Conservation (phyloP, 805 yeast species). For the Suhomyces kilbournensis region DNA sequence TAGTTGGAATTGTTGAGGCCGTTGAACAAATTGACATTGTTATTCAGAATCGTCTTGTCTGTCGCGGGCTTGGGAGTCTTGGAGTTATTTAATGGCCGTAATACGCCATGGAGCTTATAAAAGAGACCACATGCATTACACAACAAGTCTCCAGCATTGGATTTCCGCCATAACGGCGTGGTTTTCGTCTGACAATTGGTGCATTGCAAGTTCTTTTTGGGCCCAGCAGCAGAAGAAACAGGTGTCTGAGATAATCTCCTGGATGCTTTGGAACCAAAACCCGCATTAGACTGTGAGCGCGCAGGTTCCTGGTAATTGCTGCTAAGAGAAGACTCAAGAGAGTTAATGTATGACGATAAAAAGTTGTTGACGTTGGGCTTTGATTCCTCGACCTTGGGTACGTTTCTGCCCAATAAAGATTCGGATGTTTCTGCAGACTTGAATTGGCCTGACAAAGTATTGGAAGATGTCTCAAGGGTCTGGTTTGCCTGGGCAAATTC, state of each 20-base stretch:
- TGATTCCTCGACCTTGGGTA: constrained; percentile 4
- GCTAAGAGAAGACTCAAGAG: constrained; percentile 36
- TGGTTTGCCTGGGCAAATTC: constrained; percentile 20
- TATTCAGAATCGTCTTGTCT: constrained; percentile 22
- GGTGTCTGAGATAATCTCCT: constrained; percentile 5
- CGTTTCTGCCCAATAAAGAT: neutral
- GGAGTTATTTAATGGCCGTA: constrained; percentile 35
- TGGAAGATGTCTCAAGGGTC: neutral
- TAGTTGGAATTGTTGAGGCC: constrained; percentile 4
- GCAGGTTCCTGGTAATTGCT: constrained; percentile 17
- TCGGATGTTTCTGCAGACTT: neutral
- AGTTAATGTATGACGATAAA: constrained; percentile 36
- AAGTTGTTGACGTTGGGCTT: constrained; percentile 18
- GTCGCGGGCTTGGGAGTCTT: constrained; percentile 5
- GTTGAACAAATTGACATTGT: constrained; percentile 23
- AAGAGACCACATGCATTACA: constrained; percentile 48
- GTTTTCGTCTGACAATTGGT: constrained; percentile 43
- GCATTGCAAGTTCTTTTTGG: constrained; percentile 31
- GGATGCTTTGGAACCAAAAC: neutral
- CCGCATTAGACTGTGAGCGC: neutral
- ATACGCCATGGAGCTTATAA: constrained; percentile 44
- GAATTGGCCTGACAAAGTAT: neutral
- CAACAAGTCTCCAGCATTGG: constrained; percentile 40
- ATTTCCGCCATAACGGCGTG: constrained; percentile 45
- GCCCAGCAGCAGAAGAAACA: constrained; percentile 1